These are phyloP conservation scores for Fusarium fujikuroi DNA, from an alignment of 2,329 filamentous ascomycete genomes.

Conservation along the genomic window DNA sequence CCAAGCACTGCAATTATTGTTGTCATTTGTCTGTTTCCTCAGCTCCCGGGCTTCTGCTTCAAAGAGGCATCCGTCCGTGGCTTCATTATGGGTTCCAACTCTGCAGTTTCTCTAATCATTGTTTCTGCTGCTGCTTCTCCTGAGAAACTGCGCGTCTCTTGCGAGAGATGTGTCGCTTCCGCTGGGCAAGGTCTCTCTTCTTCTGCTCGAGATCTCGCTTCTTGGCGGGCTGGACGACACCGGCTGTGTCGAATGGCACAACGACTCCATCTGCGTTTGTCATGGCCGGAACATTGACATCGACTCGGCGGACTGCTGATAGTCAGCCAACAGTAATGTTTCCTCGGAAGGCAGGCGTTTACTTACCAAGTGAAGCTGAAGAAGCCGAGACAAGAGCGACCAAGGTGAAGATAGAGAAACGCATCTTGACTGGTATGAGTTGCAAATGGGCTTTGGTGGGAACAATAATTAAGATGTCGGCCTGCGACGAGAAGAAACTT, in stretches of 20 bases:
- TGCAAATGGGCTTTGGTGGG: conserved; percentile 24
- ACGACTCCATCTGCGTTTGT: conserved; percentile 57
- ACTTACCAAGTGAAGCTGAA: conserved; percentile 53
- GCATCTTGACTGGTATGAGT: conserved; percentile 58
- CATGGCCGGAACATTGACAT: conserved; percentile 58
- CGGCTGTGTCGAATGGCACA: conserved; percentile 56
- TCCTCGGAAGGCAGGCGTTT: background rate
- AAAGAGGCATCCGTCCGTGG: conserved; percentile 10
- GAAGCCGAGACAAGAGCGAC: conserved; percentile 59
- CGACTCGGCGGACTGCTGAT: conserved; percentile 34
- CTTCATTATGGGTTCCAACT: conserved; percentile 17
- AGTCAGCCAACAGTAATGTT: conserved; percentile 8
- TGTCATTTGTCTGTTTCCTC: conserved; percentile 1
- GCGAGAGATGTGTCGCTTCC: conserved; percentile 1
- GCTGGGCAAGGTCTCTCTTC: conserved; percentile 3
- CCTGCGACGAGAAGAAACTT: conserved; percentile 59
- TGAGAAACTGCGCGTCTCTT: conserved; percentile 7
- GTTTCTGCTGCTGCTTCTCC: conserved; percentile 13
- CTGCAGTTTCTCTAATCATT: conserved; percentile 2
- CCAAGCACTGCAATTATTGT: conserved; percentile 9
- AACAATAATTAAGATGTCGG: conserved; percentile 54
- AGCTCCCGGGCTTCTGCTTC: conserved; percentile 2
- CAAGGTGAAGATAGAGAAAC: conserved; percentile 60
- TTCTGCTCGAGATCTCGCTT: conserved; percentile 23
- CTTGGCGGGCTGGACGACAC: conserved; percentile 55